Evolutionary conservation across 108 stramenopile species (phyloP), one percentile per base, ranked within the genome.

Genomic region (Cyclostephanos tholiformis): DNA sequence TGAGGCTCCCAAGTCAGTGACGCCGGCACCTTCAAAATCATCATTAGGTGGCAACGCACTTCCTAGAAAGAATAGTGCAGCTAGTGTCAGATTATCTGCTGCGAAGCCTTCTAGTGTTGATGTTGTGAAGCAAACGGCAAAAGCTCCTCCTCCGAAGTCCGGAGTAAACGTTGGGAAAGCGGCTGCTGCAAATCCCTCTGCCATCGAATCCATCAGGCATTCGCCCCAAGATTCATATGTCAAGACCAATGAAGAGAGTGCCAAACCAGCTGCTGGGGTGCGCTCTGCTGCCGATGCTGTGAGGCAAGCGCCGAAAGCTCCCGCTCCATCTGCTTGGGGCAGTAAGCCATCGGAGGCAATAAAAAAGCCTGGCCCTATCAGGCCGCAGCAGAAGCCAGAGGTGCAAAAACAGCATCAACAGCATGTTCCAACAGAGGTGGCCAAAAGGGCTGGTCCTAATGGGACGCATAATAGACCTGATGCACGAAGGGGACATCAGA

Each of bases 241-340:
- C 32, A 58, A 55, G 22, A 59, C 1, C 38, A 65, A 26, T 30
- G 41, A 44, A 56, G 44, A 51, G 13, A 38, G 51, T 60, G 59
- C 52, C 36, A 68, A 74, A 23, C 63, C 56, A 25, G 35, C 55
- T 35, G 57, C 74, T 25, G 63, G 65, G 59, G 39, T 58, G 41
- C 43, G 67, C 38, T 41, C 65, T 29, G 48, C 65, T 32, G 52
- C 39, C 6, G 65, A 29, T 8, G 73, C 32, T 71, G 51, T 39
- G 19, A 71, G 50, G 43, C 35, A 65, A 52, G 55, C 65, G 43
- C 51, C 81, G 13, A 57, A 77, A 63, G 17, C 73, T 29, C 63
- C 76, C 46, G 75, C 72, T 39, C 76, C 76, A 50, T 72, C 59
- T 19, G 74, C 83, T 59, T 80, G 80, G 83, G 74, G 80, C 27